Evolutionary conservation across 495 filamentous ascomycete species (phyloP).

Genomic region (Penicillium daleae): DNA sequence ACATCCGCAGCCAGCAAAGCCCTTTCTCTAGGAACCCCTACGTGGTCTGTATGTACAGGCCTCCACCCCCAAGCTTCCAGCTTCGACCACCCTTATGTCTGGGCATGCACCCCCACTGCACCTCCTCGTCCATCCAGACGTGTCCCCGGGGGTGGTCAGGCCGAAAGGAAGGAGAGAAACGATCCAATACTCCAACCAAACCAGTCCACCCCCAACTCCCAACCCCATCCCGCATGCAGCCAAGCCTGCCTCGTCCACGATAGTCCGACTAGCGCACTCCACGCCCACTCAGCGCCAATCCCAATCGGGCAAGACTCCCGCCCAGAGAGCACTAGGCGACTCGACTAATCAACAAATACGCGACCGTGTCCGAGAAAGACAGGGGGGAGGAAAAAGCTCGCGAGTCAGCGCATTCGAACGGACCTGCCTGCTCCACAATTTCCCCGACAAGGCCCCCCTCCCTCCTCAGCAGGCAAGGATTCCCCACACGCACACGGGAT

Average conservation of each 20-base stretch:
- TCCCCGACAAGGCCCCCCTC: conserved; percentile 20
- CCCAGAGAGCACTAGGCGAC: neutral
- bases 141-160: neutral
- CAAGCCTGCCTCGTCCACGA: conserved; percentile 1
- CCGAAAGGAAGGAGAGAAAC: neutral
- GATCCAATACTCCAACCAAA: neutral
- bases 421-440: conserved; percentile 20
- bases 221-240: conserved; percentile 3
- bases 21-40: neutral
- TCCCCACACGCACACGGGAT: conserved; percentile 17
- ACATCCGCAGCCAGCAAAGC: neutral
- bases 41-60: neutral
- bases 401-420: neutral
- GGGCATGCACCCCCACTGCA: neutral
- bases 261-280: neutral
- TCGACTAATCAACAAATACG: neutral
- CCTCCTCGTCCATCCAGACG: neutral
- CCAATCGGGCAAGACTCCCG: neutral
- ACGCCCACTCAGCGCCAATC: neutral
- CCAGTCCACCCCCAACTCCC: conserved; percentile 1
- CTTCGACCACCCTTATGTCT: neutral
- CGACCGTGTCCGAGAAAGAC: neutral
- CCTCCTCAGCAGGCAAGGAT: neutral
- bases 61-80: neutral
- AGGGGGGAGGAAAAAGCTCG: neutral